phyloP scores from a whole-genome alignment of 2,329 filamentous ascomycete species.

The Colletotrichum higginsianum region DNA sequence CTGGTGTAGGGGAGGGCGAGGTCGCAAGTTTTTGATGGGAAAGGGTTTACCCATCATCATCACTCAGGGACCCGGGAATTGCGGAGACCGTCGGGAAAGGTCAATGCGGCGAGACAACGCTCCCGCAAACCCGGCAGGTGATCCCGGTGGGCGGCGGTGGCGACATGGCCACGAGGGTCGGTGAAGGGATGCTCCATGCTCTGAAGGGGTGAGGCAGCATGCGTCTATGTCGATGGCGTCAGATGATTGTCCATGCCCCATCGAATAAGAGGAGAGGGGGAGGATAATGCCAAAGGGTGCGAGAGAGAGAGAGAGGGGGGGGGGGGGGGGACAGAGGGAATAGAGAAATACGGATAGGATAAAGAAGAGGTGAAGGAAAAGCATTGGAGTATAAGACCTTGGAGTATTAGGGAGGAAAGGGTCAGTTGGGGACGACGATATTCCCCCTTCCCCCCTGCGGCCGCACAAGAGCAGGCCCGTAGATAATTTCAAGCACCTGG shows the following conservation, averaged over 20 bases:
- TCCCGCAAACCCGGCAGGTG: conserved; percentile 8
- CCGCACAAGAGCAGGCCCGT: conserved; percentile 32
- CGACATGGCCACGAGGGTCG: conserved; percentile 12
- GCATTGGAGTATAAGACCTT: not conserved
- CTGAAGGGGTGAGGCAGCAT: not conserved
- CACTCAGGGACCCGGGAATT: conserved; percentile 14
- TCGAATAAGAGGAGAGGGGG: not conserved
- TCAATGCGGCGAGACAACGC: conserved; percentile 14
- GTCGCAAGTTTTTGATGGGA: conserved; percentile 14
- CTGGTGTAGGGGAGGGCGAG: not conserved
- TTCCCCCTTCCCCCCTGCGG: not conserved
- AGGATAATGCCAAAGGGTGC: conserved; percentile 17
- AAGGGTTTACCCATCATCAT: not conserved
- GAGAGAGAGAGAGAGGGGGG: no score
- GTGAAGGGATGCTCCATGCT: conserved; percentile 7
- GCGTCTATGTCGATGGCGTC: not conserved
- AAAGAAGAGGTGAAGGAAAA: not conserved
- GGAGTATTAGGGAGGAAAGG: not conserved
- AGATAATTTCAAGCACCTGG: conserved; percentile 34
- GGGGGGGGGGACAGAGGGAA: no score
- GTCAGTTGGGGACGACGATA: not conserved
- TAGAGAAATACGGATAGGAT: not conserved
- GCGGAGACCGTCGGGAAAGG: conserved; percentile 23
- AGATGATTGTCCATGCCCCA: not conserved
- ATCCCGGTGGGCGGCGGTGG: conserved; percentile 6